These are phyloP conservation scores for Rhinocladiella mackenziei DNA, from an alignment of 2,329 filamentous ascomycete genomes.

Conservation along the genomic window DNA sequence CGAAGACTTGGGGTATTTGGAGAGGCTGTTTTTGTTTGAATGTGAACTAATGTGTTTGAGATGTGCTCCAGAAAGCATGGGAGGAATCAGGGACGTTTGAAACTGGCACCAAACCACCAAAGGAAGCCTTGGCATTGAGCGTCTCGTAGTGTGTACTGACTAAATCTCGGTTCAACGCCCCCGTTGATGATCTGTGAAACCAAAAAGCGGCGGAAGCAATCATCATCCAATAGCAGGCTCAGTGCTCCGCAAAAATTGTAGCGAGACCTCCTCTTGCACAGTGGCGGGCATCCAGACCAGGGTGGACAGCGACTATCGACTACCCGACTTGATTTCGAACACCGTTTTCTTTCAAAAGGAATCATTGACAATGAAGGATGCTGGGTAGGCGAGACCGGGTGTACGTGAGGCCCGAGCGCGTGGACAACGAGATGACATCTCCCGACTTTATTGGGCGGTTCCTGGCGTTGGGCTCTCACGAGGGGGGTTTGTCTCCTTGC, in stretches of 20 bases:
- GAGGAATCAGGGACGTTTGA: background rate
- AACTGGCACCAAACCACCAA: background rate
- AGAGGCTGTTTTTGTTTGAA: no score
- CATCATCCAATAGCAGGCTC: background rate
- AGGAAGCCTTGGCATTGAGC: no score
- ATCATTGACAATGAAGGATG: no score
- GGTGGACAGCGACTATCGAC: background rate
- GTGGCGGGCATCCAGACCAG: background rate
- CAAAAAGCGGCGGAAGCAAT: no score
- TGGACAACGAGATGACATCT: conserved; percentile 8
- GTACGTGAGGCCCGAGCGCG: no score
- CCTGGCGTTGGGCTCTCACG: conserved; percentile 4
- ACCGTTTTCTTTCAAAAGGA: background rate
- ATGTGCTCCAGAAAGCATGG: background rate
- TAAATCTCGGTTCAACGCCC: background rate
- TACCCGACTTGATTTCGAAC: background rate
- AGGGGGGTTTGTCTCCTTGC: conserved; percentile 10
- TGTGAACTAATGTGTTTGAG: no score
- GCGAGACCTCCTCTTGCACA: background rate
- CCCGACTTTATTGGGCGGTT: no score
- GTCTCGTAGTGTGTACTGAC: no score
- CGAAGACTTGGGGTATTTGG: no score
- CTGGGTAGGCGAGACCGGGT: no score
- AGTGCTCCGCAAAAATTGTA: background rate
- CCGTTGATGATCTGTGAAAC: background rate